Conservation (phyloP, 352 stramenopile genomes). For the Thalassiosira hispida region DNA sequence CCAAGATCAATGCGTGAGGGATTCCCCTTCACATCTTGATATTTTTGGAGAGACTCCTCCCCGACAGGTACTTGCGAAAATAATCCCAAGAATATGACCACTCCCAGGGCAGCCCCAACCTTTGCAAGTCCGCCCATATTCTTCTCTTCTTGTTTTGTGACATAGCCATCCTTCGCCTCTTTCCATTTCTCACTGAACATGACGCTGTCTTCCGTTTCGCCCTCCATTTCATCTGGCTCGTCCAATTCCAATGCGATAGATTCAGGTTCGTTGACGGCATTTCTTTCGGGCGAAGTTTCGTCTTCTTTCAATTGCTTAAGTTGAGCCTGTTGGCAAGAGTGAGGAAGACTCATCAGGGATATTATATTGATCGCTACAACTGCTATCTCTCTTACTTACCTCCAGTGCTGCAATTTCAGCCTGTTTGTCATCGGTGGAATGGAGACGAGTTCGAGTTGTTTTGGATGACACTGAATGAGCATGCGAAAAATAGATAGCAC, state of each 20-base stretch:
- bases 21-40: conserved; percentile 59
- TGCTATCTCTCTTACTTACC: conserved; percentile 22
- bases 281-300: conserved; percentile 2
- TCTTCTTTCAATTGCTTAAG: conserved; percentile 10
- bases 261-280: not conserved
- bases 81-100: conserved; percentile 42
- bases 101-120: conserved; percentile 30
- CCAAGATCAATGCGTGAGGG: conserved; percentile 66
- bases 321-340: not conserved
- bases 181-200: conserved; percentile 59
- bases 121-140: conserved; percentile 8
- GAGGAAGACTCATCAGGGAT: not conserved
- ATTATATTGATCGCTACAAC: not conserved
- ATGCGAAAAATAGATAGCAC: conserved; percentile 1
- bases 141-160: conserved; percentile 7
- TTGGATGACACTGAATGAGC: not conserved
- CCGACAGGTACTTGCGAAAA: conserved; percentile 71
- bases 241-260: conserved; percentile 8
- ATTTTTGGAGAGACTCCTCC: conserved; percentile 62
- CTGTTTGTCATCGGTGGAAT: conserved; percentile 45
- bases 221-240: conserved; percentile 32
- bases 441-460: conserved; percentile 8
- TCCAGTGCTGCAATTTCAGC: conserved; percentile 53
- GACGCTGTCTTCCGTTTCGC: conserved; percentile 42
- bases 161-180: conserved; percentile 7